Conservation (phyloP, 371 early-diverging fungal species). For the Dinochytrium kinnereticum region DNA sequence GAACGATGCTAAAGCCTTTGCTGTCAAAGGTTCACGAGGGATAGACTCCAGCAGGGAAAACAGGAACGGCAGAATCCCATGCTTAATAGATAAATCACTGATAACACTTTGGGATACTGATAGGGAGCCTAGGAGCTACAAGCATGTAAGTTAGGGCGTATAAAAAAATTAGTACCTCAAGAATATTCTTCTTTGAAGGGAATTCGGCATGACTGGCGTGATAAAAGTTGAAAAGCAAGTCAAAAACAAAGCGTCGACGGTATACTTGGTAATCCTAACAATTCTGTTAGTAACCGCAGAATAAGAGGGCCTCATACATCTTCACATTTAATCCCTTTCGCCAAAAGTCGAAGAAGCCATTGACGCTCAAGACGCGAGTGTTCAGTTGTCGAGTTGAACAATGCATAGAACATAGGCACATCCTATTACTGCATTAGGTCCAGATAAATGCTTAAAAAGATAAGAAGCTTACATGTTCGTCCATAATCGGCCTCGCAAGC, state of each 20-base stretch:
- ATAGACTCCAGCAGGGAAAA: neutral
- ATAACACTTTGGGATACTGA: neutral
- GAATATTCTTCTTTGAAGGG: neutral
- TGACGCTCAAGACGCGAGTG: slow-evolving; percentile 70
- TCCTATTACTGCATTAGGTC: slow-evolving; percentile 50
- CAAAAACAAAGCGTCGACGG: slow-evolving; percentile 66
- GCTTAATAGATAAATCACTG: neutral
- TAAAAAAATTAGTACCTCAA: neutral
- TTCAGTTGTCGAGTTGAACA: slow-evolving; percentile 72
- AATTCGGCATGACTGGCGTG: neutral
- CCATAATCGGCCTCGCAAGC: slow-evolving; percentile 70
- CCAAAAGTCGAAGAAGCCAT: slow-evolving; percentile 76
- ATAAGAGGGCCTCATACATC: slow-evolving; percentile 38
- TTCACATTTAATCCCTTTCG: slow-evolving; percentile 60
- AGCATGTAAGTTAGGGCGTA: neutral
- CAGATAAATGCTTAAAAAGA: slow-evolving; percentile 8
- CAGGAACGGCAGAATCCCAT: neutral
- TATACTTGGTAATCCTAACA: slow-evolving; percentile 66
- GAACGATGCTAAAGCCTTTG: neutral
- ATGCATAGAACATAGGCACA: slow-evolving; percentile 77
- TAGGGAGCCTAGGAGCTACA: neutral
- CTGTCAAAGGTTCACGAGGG: neutral
- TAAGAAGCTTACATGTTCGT: slow-evolving; percentile 63
- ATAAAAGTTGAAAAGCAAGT: slow-evolving; percentile 60
- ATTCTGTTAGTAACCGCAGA: neutral